Percentiles rank a stretch among this genome's conserved stretches.
These are phyloP conservation scores for Irpex lacteus DNA, from an alignment of 1,284 basidiomycete genomes.

Conservation along the genomic window DNA sequence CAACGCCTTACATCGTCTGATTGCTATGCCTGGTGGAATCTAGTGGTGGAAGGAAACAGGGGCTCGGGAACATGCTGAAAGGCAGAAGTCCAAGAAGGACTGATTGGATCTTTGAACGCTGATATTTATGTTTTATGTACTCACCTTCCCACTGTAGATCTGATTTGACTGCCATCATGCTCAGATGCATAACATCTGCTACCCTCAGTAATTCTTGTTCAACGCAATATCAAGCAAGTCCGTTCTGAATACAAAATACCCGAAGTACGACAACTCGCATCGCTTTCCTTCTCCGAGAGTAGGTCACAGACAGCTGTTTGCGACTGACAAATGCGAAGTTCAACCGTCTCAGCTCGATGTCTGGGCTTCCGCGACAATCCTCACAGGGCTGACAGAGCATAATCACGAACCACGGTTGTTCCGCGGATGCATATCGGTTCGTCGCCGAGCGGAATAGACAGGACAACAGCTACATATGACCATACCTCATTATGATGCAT, in stretches of 20 bases:
- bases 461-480: not conserved
- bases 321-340: not conserved
- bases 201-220: too few species aligned
- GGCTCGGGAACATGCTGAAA: not conserved
- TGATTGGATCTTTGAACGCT: not conserved
- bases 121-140: not conserved
- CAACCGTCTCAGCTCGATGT: not conserved
- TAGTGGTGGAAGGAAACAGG: not conserved
- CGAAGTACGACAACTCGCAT: not conserved
- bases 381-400: not conserved
- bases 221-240: not conserved
- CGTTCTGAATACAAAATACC: not conserved
- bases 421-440: not conserved
- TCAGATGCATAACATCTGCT: too few species aligned
- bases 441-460: not conserved
- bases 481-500: not conserved
- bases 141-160: too few species aligned
- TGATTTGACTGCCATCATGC: too few species aligned
- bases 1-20: not conserved
- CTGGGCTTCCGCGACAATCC: not conserved
- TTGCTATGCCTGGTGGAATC: not conserved
- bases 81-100: not conserved
- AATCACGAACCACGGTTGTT: not conserved
- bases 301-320: not conserved
- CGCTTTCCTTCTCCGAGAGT: not conserved